Base-by-base conservation (phyloP, 768 basidiomycete species). In the Symmetrospora coprosmae region DNA sequence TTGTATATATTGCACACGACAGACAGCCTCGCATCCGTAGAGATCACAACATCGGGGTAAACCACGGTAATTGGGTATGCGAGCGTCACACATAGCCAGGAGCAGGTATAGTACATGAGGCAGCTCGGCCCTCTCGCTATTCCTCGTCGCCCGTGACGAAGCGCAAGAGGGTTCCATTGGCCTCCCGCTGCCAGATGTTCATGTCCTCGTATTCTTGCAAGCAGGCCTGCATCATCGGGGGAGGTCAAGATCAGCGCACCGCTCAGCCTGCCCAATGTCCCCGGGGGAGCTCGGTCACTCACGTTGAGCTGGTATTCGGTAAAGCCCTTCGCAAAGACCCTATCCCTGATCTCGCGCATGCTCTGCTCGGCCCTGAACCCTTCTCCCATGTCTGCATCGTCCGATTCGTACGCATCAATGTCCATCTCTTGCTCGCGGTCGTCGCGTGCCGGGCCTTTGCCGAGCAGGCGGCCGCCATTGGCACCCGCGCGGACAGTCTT, bases 341-440 rank as follows among this genome's bases (percentile, higher is more conserved):
- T 81, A 46, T 84, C 82, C 31, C 91, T 81, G 59, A 97, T 81
- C 65, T 97, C 89, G 39, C 87, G 79, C 78, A 99, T 82, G 7
- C 82, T 80, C 62, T 94, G 73, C 67, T 87, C 85, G 19, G 78
- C 78, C 52, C 78, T 77, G 39, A 79, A 76, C 2, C 72, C 76
- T 23, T 77, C 78, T 14, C 81, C 79, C n/a, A 82, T 81, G 6
- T 80, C 79, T 41, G 83, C 82, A 11, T 80, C 80, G 39, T 82
- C 81, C 27, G 81, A 81, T 77, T 70, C 78, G 79, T 67, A 65
- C 37, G 28, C 40, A 61, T 51, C 25, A 48, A 68, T 76, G 73
- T 41, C 73, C 73, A 41, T 71, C 70, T 39, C 73, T 70, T 0
- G 75, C 74, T 41, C 72, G 69, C 35, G 50, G 67, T 65, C 67